phyloP scores from a whole-genome alignment of 345 rosid genomes.

The Brassica nigra region DNA sequence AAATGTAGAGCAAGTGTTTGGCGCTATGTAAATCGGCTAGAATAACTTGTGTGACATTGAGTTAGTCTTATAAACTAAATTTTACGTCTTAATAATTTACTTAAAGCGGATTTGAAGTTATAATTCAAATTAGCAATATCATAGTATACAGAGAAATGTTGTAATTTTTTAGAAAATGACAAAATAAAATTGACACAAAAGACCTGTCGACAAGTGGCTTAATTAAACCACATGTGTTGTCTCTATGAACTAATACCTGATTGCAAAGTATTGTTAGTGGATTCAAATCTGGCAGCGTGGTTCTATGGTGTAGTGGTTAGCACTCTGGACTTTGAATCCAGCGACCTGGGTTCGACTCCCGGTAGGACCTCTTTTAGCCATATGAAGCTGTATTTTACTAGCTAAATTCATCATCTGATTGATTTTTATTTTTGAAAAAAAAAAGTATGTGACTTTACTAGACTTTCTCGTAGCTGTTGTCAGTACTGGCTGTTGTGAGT shows the following conservation, averaged over 20 bases:
- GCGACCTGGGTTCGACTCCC: slow-evolving; percentile 83
- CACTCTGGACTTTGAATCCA: slow-evolving; percentile 99
- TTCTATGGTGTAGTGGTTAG: slow-evolving; percentile 99
- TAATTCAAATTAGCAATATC: neutral
- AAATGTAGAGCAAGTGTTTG: neutral
- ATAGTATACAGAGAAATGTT: neutral
- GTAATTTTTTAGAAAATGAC: neutral
- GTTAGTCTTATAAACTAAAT: neutral
- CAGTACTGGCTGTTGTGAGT: no score
- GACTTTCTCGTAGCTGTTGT: no score
- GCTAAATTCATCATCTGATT: no score
- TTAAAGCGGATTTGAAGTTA: neutral
- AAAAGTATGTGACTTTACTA: no score
- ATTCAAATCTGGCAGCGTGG: slow-evolving; percentile 16
- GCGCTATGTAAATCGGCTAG: neutral
- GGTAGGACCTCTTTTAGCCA: neutral
- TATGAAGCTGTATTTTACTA: no score
- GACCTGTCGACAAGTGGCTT: neutral
- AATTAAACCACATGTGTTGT: neutral
- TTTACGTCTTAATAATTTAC: neutral
- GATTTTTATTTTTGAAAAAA: no score
- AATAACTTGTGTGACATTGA: neutral
- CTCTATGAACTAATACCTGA: neutral
- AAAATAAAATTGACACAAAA: neutral
- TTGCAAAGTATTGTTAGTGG: neutral